Evolutionary conservation across 164 flowering plant genomes (phyloP).

Genomic region (Kingdonia uniflora): DNA sequence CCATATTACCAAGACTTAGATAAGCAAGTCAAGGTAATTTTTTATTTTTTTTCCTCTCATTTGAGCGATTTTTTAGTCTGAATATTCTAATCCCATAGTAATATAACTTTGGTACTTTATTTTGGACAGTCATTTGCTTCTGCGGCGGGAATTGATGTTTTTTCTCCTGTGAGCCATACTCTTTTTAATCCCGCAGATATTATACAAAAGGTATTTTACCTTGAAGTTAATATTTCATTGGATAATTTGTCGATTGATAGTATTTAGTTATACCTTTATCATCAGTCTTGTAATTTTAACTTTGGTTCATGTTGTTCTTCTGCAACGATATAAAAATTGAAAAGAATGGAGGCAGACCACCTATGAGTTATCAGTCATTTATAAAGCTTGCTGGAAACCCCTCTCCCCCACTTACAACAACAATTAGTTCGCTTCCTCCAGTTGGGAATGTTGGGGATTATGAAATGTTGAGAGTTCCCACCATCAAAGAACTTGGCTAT

Average conservation of each 20-base stretch:
- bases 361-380: slow-evolving; percentile 76
- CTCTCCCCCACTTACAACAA: slow-evolving; percentile 32
- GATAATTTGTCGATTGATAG: background rate
- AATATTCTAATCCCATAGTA: no score
- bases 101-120: background rate
- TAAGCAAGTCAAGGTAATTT: slow-evolving; percentile 49
- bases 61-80: no score
- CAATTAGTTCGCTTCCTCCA: slow-evolving; percentile 54
- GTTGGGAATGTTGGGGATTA: slow-evolving; percentile 41
- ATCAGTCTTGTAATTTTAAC: slow-evolving; percentile 1
- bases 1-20: slow-evolving; percentile 78
- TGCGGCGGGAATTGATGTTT: slow-evolving; percentile 60
- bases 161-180: slow-evolving; percentile 91
- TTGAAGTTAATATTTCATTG: background rate
- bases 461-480: slow-evolving; percentile 48
- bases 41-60: no score
- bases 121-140: slow-evolving; percentile 53
- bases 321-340: no score
- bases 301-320: no score
- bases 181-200: slow-evolving; percentile 75
- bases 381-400: slow-evolving; percentile 80
- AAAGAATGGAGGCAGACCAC: slow-evolving; percentile 91
- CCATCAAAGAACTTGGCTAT: slow-evolving; percentile 71
- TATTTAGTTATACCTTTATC: background rate
- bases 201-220: slow-evolving; percentile 42